phyloP scores from a whole-genome alignment of 495 filamentous ascomycete species.

The Neurospora discreta region DNA sequence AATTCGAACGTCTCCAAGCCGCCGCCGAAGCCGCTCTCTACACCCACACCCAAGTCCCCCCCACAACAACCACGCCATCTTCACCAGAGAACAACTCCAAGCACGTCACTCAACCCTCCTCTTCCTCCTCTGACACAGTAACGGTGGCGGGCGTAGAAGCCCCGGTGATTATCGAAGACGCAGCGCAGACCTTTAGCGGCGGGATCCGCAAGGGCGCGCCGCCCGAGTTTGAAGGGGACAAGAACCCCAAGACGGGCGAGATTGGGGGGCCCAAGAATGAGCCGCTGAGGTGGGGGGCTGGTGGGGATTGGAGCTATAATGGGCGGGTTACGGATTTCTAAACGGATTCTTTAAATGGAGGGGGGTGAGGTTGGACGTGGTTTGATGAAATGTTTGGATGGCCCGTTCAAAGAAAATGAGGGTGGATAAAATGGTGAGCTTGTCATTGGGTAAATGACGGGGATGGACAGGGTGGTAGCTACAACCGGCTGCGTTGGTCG shows the following conservation, averaged over 20 bases:
- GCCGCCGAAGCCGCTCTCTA: conserved; percentile 27
- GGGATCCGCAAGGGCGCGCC: conserved; percentile 48
- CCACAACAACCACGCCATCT: not conserved
- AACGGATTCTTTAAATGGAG: too few relatives aligned
- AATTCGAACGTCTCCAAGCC: conserved; percentile 79
- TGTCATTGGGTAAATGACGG: too few relatives aligned
- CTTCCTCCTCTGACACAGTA: not conserved
- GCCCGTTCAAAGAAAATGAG: too few relatives aligned
- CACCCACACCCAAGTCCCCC: conserved; percentile 13
- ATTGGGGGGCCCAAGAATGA: conserved; percentile 97
- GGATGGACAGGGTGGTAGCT: not conserved
- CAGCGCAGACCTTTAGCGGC: conserved; percentile 22
- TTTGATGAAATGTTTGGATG: too few relatives aligned
- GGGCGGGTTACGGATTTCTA: conserved; percentile 92
- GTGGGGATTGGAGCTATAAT: conserved; percentile 91
- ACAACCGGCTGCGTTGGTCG: too few relatives aligned
- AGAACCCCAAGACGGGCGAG: conserved; percentile 93
- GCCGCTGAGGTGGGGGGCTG: conserved; percentile 73
- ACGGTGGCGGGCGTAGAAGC: too few relatives aligned
- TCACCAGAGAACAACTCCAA: not conserved
- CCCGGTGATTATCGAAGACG: conserved; percentile 1
- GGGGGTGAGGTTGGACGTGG: too few relatives aligned
- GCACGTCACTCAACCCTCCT: not conserved
- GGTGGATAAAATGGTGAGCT: too few relatives aligned
- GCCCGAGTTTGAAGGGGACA: conserved; percentile 90